Evolutionary conservation across 257 asterid genomes (phyloP).

Genomic region (Rubia yunnanensis): DNA sequence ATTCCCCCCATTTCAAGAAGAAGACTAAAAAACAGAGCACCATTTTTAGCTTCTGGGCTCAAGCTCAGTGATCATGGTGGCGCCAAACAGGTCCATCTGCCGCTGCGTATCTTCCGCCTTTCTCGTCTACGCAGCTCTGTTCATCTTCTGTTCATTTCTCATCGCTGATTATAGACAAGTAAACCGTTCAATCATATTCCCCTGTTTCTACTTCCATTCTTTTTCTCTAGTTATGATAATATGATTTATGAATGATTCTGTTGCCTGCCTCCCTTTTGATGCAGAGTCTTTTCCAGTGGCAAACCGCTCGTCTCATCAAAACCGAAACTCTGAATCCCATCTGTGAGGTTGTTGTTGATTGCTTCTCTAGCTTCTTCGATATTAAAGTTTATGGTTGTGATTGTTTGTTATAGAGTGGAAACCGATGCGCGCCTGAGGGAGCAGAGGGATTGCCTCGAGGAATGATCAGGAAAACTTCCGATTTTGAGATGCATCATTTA

Average conservation of each 20-base stretch:
- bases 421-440: conserved; percentile 49
- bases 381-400: background rate
- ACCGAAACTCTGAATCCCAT: conserved; percentile 17
- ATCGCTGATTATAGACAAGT: conserved; percentile 50
- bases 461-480: conserved; percentile 42
- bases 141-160: conserved; percentile 28
- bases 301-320: conserved; percentile 16
- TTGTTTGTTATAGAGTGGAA: conserved; percentile 27
- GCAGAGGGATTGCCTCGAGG: conserved; percentile 59
- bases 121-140: conserved; percentile 39
- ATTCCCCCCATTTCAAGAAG: background rate
- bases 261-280: background rate
- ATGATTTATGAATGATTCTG: background rate
- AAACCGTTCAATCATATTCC: background rate
- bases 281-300: conserved; percentile 41
- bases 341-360: conserved; percentile 53
- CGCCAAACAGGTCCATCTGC: conserved; percentile 27
- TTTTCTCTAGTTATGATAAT: background rate
- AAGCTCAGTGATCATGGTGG: conserved; percentile 10
- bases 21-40: background rate
- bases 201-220: background rate
- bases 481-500: conserved; percentile 57
- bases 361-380: background rate
- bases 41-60: background rate
- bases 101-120: conserved; percentile 31